Evolutionary conservation across 257 asterid species (phyloP).

Genomic region (Solanum corneliomulleri): DNA sequence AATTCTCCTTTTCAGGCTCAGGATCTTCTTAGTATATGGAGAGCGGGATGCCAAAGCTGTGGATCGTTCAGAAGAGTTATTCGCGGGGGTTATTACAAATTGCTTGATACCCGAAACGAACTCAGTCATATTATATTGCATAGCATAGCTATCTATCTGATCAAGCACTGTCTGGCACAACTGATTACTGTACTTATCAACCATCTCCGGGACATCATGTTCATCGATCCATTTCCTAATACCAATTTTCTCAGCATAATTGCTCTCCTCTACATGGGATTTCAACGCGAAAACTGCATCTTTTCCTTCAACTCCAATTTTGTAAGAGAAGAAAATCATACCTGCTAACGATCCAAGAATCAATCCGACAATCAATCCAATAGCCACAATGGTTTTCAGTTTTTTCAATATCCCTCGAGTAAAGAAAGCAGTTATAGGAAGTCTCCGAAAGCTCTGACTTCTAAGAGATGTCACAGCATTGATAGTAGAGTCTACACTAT

Average conservation of each 20-base stretch:
- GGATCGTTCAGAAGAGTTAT: conserved; percentile 40
- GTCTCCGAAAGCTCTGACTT: conserved; percentile 66
- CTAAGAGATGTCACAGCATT: conserved; percentile 48
- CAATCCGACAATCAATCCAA: conserved; percentile 77
- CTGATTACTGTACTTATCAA: conserved; percentile 66
- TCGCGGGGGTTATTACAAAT: conserved; percentile 32
- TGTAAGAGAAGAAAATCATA: conserved; percentile 65
- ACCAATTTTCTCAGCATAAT: conserved; percentile 85
- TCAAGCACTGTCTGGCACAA: conserved; percentile 63
- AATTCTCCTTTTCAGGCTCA: conserved; percentile 35
- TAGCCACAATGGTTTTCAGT: conserved; percentile 66
- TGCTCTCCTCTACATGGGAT: conserved; percentile 75
- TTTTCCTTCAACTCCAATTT: conserved; percentile 89
- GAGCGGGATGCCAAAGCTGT: conserved; percentile 51
- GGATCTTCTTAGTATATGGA: conserved; percentile 50
- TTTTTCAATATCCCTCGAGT: conserved; percentile 57
- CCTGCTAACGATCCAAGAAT: conserved; percentile 62
- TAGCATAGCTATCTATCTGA: conserved; percentile 70
- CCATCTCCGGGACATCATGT: conserved; percentile 75
- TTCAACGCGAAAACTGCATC: conserved; percentile 75
- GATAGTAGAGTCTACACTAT: conserved; percentile 62
- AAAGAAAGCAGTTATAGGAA: conserved; percentile 49
- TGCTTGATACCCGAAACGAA: conserved; percentile 65
- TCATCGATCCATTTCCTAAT: conserved; percentile 90
- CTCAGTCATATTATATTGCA: conserved; percentile 90